Evolutionary conservation across 208 protist species (phyloP), one percentile per base, ranked within the genome.

Genomic region (Leishmania braziliensis): DNA sequence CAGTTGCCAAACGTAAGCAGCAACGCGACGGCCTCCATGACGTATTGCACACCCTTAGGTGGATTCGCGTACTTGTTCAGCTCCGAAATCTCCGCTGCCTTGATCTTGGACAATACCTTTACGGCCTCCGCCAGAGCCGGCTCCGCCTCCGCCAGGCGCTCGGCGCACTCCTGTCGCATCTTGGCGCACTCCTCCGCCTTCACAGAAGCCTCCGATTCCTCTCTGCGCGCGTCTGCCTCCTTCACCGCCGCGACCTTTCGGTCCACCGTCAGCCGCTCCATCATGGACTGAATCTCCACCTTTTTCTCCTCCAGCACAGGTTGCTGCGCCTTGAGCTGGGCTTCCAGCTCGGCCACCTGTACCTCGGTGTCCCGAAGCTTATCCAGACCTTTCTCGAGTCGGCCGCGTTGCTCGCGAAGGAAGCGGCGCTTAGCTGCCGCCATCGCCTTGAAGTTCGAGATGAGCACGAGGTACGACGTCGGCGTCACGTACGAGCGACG

Each of bases 401-500:
- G 93, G 43, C 87, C 81, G 70, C 97, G 81, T 83, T 96, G 94
- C 68, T 90, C 91, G 18, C 86, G 88, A 20, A 99, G 83, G 77
- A 98, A 96, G 29, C 89, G 85, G 18, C 91, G 83, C 89, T 98
- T 98, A 62, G 85, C 80, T 29, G 85, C 90, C 43, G 99, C 89
- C 84, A 99, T 92, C 39, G 81, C 72, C 50, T 85, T 88, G 84
- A 99, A 99, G 33, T 91, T 98, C 54, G 89, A 87, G 8, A 99
- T 90, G 74, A 99, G 85, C 43, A 98, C 96, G 18, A 99, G 91
- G 90, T 99, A 99, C 46, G 96, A 98, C 26, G 98, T 99, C 53
- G 99, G 99, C 65, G 99, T 99, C 63, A 99, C 98, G 89, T 99
- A 99, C 65, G 99, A 99, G 77, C 98, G 88, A 12, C 99, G 95